phyloP scores from a whole-genome alignment of 2,329 filamentous ascomycete species.

The Verticillium isaacii region DNA sequence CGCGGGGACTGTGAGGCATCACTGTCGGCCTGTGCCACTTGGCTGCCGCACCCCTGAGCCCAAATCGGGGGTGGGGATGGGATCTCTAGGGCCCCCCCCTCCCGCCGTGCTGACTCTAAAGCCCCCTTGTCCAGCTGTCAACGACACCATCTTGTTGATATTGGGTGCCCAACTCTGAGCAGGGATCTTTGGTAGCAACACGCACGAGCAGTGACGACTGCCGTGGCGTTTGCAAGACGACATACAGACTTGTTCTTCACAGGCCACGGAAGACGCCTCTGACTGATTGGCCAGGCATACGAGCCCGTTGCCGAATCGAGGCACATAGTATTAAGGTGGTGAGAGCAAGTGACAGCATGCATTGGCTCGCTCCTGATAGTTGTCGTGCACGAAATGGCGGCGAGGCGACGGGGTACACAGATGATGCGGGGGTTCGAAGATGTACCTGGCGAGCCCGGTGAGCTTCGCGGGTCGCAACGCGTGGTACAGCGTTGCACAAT shows the following conservation, averaged over 20 bases:
- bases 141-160: background rate
- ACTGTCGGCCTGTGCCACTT: background rate
- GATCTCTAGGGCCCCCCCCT: background rate
- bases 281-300: background rate
- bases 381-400: background rate
- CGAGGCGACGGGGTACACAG: conserved; percentile 2
- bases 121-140: background rate
- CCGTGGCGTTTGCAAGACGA: background rate
- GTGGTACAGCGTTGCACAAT: conserved; percentile 12
- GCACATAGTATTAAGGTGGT: background rate
- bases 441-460: conserved; percentile 3
- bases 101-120: background rate
- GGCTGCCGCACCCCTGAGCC: background rate
- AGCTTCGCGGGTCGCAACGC: background rate
- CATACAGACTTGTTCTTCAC: background rate
- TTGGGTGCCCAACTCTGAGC: background rate
- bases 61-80: background rate
- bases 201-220: background rate
- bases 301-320: background rate
- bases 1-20: background rate
- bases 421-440: background rate
- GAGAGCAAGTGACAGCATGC: background rate
- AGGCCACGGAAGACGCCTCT: background rate
- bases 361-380: background rate
- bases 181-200: background rate